phyloP scores from a whole-genome alignment of 2,329 filamentous ascomycete species.

The Diaporthe sp. region DNA sequence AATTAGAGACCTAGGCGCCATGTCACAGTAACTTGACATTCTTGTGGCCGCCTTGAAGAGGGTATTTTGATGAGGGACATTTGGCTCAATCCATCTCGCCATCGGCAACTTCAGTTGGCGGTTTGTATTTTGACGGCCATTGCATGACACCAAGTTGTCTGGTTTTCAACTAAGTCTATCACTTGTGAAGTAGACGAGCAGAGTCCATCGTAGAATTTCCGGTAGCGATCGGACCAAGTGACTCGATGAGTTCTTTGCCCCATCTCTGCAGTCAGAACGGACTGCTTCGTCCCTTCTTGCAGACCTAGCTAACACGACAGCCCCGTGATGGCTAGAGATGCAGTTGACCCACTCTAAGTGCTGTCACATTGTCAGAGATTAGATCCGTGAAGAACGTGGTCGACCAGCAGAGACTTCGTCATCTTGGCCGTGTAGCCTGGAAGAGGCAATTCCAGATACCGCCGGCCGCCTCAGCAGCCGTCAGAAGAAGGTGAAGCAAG shows the following conservation, averaged over 20 bases:
- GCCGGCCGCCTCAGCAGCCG: background rate
- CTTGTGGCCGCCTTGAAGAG: background rate
- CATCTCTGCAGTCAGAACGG: background rate
- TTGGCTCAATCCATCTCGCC: background rate
- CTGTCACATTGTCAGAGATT: background rate
- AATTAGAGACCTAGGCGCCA: no score
- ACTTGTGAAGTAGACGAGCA: background rate
- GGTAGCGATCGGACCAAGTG: background rate
- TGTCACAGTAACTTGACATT: no score
- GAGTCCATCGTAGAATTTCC: background rate
- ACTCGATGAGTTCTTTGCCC: background rate
- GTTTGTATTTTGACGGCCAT: no score
- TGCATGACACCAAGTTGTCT: background rate
- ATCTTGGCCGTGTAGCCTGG: no score
- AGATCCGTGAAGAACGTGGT: background rate
- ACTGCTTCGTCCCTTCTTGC: background rate
- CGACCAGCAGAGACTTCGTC: background rate
- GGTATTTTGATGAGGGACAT: background rate
- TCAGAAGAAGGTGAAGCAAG: background rate
- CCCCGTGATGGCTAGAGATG: background rate
- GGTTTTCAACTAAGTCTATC: background rate
- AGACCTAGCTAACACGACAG: background rate
- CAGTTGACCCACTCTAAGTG: background rate
- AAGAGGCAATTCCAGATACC: background rate
- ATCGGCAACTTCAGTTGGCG: no score